Evolutionary conservation across 768 basidiomycete genomes (phyloP), one percentile per base, ranked within the genome.

Genomic region (Cystobasidium ongulense): DNA sequence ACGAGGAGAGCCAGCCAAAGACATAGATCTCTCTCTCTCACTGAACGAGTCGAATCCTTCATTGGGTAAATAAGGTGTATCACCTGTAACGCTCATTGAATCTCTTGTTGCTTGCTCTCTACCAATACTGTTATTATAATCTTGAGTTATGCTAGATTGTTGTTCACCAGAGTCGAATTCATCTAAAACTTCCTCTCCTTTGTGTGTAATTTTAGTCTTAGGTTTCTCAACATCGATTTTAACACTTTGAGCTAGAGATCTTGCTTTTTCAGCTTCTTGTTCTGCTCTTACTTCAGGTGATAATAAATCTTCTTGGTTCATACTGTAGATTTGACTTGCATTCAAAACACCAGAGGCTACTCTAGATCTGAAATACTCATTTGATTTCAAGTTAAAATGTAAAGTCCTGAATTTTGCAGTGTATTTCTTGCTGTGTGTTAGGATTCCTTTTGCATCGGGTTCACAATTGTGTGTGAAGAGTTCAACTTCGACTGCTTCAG

Each of bases 101-200:
- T 50, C 46, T 50, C 46, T 50, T 21, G 15, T 50, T 8, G 15
- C 46, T 8, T 7, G 18, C 8, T 50, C 46, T 50, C 46, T 50
- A 50, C 18, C 46, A 7, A 11, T 50, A 50, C 2, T 59, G 29
- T 2, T 4, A 23, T 21, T 59, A 11, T 11, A 4, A 27, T 53
- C 17, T 18, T 7, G 43, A 35, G 5, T 8, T 31, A 17, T 38
- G 10, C 15, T 33, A n/a, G 23, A 27, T 31, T 33, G 29, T 15
- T 17, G 29, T 23, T 27, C 66, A 27, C 3, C 29, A 29, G 13
- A 5, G 31, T 71, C 63, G 36, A 88, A 82, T 80, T 88, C 88
- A 80, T 95, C 92, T 78, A 95, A 91, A 78, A 91, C 89, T 83
- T 93, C 88, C 75, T 93, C 82, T 65, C 92, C 92, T 82, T 95